These are phyloP conservation scores for Chrysoporthe cubensis DNA, from an alignment of 2,329 filamentous ascomycete genomes.

Conservation along the genomic window DNA sequence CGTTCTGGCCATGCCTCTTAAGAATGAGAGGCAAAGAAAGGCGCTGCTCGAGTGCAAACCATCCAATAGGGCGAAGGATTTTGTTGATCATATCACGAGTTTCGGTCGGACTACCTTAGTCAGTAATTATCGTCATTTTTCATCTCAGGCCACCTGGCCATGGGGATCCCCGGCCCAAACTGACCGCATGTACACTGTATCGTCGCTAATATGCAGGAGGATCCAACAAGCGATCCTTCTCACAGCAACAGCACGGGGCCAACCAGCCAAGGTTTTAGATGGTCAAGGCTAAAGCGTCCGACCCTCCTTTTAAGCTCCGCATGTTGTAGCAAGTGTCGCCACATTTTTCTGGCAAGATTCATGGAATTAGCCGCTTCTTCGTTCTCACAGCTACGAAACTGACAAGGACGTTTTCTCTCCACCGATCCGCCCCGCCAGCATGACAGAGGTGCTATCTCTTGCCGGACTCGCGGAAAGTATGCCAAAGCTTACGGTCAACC, in stretches of 20 bases:
- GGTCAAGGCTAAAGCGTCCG: neutral
- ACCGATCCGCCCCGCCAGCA: neutral
- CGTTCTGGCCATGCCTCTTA: neutral
- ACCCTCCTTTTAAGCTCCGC: neutral
- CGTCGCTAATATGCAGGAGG: conserved; percentile 1
- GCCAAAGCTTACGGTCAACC: neutral
- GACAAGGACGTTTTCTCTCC: neutral
- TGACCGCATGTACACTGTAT: neutral
- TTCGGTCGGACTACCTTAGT: neutral
- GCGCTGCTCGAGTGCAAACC: neutral
- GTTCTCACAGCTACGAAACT: neutral
- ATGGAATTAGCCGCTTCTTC: neutral
- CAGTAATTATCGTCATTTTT: neutral
- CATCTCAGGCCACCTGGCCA: neutral
- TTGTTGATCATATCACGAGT: neutral
- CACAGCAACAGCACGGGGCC: neutral
- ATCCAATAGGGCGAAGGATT: neutral
- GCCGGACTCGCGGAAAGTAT: neutral
- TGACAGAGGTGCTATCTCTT: conserved; percentile 2
- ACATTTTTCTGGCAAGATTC: neutral
- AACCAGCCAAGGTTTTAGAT: neutral
- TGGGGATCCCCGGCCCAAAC: neutral
- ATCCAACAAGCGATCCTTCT: neutral
- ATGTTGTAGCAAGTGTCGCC: neutral
- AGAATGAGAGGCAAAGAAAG: neutral